Percentiles rank a stretch among this genome's conserved stretches.
These are phyloP conservation scores for Phytophthora multivora DNA, from an alignment of 352 stramenopile species.

Conservation along the genomic window DNA sequence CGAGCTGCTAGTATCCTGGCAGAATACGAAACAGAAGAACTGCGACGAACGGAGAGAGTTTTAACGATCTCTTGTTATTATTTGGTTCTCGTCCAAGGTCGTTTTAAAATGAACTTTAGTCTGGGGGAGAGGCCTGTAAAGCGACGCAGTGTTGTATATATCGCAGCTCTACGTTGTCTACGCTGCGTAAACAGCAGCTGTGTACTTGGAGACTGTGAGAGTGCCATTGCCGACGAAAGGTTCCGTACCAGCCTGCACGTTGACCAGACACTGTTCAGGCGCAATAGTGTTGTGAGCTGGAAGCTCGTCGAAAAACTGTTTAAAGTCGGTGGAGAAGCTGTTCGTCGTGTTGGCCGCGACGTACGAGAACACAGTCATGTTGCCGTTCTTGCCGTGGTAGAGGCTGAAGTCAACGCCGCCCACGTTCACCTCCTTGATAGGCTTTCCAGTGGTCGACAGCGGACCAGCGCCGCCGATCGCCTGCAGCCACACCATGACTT, in stretches of 20 bases:
- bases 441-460: slow-evolving; percentile 1
- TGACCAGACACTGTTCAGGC: not conserved
- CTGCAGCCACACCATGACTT: not conserved
- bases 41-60: too few relatives aligned
- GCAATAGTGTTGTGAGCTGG: not conserved
- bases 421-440: slow-evolving; percentile 10
- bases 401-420: not conserved
- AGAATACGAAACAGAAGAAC: too few relatives aligned
- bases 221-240: not conserved
- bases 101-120: too few relatives aligned
- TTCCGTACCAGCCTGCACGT: not conserved
- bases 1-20: too few relatives aligned
- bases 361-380: not conserved
- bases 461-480: not conserved
- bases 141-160: too few relatives aligned
- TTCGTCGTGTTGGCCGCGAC: not conserved
- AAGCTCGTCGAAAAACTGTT: not conserved
- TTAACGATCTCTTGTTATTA: too few relatives aligned
- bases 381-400: not conserved
- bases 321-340: not conserved
- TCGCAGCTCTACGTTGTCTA: too few relatives aligned
- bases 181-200: not conserved
- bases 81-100: too few relatives aligned
- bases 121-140: too few relatives aligned
- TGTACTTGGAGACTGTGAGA: not conserved